Base-by-base conservation (phyloP, 1,284 basidiomycete genomes). In the Cryptococcus sp. region DNA sequence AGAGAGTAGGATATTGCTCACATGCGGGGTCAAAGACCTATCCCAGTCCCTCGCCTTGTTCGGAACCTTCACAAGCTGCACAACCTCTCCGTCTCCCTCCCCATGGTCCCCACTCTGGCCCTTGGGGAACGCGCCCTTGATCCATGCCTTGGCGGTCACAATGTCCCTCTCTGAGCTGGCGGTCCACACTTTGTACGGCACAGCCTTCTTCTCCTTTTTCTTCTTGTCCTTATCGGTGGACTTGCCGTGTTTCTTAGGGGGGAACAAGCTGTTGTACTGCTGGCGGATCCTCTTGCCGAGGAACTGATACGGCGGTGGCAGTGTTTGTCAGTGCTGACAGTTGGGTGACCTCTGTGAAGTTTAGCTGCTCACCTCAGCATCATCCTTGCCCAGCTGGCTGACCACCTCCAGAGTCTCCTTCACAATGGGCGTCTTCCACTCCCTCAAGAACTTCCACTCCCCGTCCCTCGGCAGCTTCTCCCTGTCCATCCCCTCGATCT, bases 341-440 rank as follows among this genome's bases (percentile, higher is more conserved):
- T n/a, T 39, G n/a, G 11, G 12, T 39, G 38, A 39, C n/a, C 12
- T 39, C 38, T 11, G n/a, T n/a, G 38, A 39, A 39, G 38, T 39
- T 39, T n/a, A 39, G 46, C 8, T 3, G 46, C 68, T 21, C 43
- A 73, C 68, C 44, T 66, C 61, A 15, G 79, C 71, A 60, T 79
- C 79, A 18, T 68, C 61, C 44, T 63, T 69, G 1, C 79, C 79
- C 7, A 70, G 64, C 39, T 69, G 64, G 15, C 74, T 77, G 59
- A 95, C 77, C 9, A 86, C 84, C 62, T 94, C 88, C 44, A 95
- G 80, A 68, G 88, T 90, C 40, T 81, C 79, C 53, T 88, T 81
- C 80, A 86, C 85, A 12, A 80, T 72, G 1, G 72, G 73, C n/a
- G 66, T 71, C 53, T 72, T 46, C 77, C 78, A 79, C 8, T 68